Percentiles rank a stretch among this genome's conserved stretches.
Conservation (phyloP, 2,329 filamentous ascomycete genomes). For the Davidsoniella neocaledoniae region DNA sequence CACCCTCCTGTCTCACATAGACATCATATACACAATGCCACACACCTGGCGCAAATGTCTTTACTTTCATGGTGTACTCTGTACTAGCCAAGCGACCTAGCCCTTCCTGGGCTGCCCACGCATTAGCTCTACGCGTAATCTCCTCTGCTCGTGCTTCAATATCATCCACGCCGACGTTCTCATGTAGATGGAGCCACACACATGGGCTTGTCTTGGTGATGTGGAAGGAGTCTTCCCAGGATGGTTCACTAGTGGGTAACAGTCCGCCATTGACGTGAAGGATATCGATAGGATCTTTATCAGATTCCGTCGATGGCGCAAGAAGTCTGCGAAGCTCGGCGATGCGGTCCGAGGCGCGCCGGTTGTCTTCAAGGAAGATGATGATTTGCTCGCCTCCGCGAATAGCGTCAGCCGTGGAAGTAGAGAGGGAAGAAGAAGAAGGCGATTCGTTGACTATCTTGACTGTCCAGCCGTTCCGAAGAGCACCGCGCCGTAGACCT, state of each 20-base stretch:
- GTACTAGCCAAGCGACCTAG: constrained; percentile 21
- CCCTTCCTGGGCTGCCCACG: constrained; percentile 17
- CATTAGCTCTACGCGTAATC: constrained; percentile 30
- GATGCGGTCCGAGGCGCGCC: constrained; percentile 29
- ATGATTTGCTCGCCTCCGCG: constrained; percentile 38
- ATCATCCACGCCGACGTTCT: constrained; percentile 43
- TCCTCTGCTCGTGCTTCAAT: constrained; percentile 29
- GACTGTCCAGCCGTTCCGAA: constrained; percentile 48
- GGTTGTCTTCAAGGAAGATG: constrained; percentile 55
- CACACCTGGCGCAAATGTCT: constrained; percentile 52
- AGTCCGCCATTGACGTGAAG: constrained; percentile 49
- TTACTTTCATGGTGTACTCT: constrained; percentile 46
- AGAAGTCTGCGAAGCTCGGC: constrained; percentile 19
- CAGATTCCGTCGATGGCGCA: constrained; percentile 5
- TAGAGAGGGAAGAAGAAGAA: constrained; percentile 8
- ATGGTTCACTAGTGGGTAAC: constrained; percentile 37
- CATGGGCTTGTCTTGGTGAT: constrained; percentile 22
- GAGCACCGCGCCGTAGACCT: constrained; percentile 59
- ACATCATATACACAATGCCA: constrained; percentile 58
- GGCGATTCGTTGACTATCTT: constrained; percentile 23
- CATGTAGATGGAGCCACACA: constrained; percentile 49
- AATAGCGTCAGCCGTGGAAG: constrained; percentile 19
- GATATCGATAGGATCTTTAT: constrained; percentile 19
- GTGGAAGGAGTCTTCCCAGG: constrained; percentile 35
- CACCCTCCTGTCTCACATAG: constrained; percentile 12